These are phyloP conservation scores for Odonthalia washingtoniensis DNA, from an alignment of 31 red algal genomes.

Conservation along the genomic window DNA sequence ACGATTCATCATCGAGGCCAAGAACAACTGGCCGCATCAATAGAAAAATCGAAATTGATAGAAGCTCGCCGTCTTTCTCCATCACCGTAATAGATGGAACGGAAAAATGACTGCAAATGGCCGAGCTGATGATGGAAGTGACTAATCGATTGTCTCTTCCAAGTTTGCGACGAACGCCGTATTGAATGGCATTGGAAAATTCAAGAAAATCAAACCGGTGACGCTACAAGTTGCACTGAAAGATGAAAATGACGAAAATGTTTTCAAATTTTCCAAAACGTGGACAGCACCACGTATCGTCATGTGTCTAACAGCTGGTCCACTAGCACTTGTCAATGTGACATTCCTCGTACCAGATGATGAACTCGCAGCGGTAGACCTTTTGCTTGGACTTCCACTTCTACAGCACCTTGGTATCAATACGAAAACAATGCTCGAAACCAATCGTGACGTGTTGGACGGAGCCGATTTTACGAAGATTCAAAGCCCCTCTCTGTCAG, in stretches of 20 bases:
- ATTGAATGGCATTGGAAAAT: not conserved
- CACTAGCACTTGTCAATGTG: not conserved
- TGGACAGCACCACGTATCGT: not conserved
- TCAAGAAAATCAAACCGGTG: not conserved
- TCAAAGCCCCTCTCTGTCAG: not conserved
- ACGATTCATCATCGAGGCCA: not conserved
- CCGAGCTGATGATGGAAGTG: constrained; percentile 16
- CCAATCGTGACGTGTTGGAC: not conserved
- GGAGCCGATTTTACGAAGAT: not conserved
- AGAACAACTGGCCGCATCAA: not conserved
- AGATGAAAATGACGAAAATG: not conserved
- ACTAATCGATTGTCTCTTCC: not conserved
- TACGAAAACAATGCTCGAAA: not conserved
- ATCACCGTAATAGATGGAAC: not conserved
- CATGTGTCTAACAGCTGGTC: not conserved
- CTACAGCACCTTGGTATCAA: not conserved
- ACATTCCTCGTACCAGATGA: not conserved
- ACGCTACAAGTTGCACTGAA: not conserved
- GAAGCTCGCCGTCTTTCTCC: not conserved
- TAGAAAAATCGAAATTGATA: not conserved
- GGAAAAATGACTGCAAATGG: not conserved
- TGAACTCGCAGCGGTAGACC: not conserved
- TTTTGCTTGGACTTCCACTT: not conserved
- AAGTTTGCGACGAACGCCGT: not conserved
- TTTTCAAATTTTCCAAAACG: not conserved